Percentiles rank a stretch among this genome's conserved stretches.
These are phyloP conservation scores for Melocanna baccifera DNA, from an alignment of 176 grass and related monocot species.

Conservation along the genomic window DNA sequence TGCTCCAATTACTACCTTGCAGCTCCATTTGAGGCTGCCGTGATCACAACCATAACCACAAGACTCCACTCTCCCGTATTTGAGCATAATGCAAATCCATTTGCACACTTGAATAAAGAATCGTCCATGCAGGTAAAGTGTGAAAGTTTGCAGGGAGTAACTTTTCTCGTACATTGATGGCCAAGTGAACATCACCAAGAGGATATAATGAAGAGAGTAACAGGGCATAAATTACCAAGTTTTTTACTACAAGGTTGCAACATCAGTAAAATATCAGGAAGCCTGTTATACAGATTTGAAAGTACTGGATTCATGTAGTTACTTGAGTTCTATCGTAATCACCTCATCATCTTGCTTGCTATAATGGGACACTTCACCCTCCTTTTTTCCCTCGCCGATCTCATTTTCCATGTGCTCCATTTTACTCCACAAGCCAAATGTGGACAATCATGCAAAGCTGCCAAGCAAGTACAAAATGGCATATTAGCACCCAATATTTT, in stretches of 20 bases:
- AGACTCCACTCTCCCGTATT: background rate
- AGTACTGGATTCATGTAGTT: background rate
- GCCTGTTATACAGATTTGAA: background rate
- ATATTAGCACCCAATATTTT: conserved; percentile 1
- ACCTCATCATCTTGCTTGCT: conserved; percentile 57
- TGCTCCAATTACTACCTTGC: background rate
- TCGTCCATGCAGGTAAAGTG: background rate
- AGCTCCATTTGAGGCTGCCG: background rate
- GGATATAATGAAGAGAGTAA: background rate
- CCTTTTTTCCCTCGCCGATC: conserved; percentile 3
- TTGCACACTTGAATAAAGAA: background rate
- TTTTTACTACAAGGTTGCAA: background rate
- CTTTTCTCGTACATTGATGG: background rate
- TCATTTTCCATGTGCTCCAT: conserved; percentile 56
- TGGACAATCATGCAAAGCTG: conserved; percentile 9
- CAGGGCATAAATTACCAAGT: background rate
- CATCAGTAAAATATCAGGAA: background rate
- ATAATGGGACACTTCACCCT: conserved; percentile 36
- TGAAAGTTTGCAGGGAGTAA: background rate
- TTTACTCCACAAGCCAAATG: conserved; percentile 19
- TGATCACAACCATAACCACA: background rate
- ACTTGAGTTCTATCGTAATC: conserved; percentile 11
- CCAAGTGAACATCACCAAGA: conserved; percentile 2
- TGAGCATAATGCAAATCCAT: background rate
- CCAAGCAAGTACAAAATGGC: background rate